Evolutionary conservation across 441 rosid genomes (phyloP).

Genomic region (Lepidium campestre): DNA sequence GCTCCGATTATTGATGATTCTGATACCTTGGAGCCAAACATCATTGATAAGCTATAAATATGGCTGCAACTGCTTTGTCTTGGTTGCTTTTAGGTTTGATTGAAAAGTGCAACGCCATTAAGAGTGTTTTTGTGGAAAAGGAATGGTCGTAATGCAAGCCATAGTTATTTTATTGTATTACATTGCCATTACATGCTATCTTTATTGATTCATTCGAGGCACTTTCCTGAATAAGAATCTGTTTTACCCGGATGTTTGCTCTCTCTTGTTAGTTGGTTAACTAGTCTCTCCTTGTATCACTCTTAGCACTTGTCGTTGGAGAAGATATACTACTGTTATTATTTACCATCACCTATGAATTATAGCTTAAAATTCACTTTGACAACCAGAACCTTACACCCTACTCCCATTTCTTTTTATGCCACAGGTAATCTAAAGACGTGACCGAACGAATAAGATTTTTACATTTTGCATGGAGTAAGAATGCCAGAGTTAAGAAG

Average conservation of each 20-base stretch:
- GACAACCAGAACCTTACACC: background rate
- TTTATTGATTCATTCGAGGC: background rate
- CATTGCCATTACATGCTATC: background rate
- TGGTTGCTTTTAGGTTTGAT: slow-evolving; percentile 6
- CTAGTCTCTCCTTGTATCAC: background rate
- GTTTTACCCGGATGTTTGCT: background rate
- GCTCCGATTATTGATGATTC: background rate
- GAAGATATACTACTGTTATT: background rate
- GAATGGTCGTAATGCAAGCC: background rate
- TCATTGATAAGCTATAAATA: background rate
- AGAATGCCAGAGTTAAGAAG: slow-evolving; percentile 98
- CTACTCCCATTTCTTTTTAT: background rate
- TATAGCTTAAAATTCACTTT: background rate
- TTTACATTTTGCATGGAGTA: slow-evolving; percentile 82
- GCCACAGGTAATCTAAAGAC: slow-evolving; percentile 39
- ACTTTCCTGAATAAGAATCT: background rate
- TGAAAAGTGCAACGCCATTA: background rate
- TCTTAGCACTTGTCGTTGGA: background rate
- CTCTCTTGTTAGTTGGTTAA: background rate
- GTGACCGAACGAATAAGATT: slow-evolving; percentile 25
- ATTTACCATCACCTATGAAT: background rate
- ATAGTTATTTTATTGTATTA: background rate
- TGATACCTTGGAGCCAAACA: background rate
- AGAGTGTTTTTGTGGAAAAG: background rate
- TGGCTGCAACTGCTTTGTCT: background rate